Percentiles rank a stretch among this genome's conserved stretches.
phyloP scores from a whole-genome alignment of 306 rosid species.

The Purshia tridentata region DNA sequence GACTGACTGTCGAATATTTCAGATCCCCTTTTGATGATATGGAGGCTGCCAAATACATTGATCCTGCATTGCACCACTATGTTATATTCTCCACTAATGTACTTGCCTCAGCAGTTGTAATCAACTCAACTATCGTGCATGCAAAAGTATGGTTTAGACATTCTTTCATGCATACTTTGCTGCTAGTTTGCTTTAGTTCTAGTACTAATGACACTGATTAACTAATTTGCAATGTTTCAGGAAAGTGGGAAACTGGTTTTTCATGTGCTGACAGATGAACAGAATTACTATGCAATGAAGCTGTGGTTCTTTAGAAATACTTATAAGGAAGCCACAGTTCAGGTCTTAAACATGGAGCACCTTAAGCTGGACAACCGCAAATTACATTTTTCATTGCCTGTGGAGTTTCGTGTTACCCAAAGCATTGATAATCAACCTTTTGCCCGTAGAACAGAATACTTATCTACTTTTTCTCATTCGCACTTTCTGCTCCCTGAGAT shows the following conservation, averaged over 20 bases:
- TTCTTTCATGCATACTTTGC: constrained; percentile 16
- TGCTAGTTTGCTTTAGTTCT: constrained; percentile 15
- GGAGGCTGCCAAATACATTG: constrained; percentile 58
- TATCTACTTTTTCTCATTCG: constrained; percentile 84
- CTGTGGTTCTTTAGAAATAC: constrained; percentile 80
- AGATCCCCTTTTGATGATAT: constrained; percentile 46
- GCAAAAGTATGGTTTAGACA: constrained; percentile 56
- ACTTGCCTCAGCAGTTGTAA: constrained; percentile 84
- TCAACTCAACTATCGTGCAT: constrained; percentile 80
- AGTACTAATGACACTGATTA: constrained; percentile 28
- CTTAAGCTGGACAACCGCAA: constrained; percentile 46
- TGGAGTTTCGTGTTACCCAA: constrained; percentile 76
- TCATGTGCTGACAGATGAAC: constrained; percentile 84
- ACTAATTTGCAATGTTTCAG: constrained; percentile 51
- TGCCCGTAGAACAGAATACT: constrained; percentile 59
- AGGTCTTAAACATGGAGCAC: constrained; percentile 75
- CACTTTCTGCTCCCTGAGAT: constrained; percentile 86
- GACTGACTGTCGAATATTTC: constrained; percentile 89
- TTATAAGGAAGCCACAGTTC: constrained; percentile 63
- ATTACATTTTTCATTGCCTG: constrained; percentile 51
- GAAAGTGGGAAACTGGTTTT: constrained; percentile 76
- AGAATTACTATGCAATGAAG: constrained; percentile 90
- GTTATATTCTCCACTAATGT: constrained; percentile 82
- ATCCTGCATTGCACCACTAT: constrained; percentile 71
- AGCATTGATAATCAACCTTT: constrained; percentile 40